Evolutionary conservation across 495 filamentous ascomycete genomes (phyloP).

Genomic region (Tuber indicum): DNA sequence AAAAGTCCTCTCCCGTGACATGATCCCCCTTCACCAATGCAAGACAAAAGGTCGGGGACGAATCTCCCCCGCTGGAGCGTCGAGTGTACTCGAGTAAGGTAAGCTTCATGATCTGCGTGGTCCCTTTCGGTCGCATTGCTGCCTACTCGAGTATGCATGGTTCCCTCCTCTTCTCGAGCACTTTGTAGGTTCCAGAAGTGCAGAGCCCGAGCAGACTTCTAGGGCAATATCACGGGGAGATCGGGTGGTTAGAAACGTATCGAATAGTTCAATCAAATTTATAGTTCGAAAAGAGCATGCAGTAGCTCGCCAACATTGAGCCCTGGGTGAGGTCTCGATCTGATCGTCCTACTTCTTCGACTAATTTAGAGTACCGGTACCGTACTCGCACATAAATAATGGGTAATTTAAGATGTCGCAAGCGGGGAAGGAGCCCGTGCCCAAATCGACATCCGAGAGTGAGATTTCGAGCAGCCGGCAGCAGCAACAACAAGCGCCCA

Average conservation of each 20-base stretch:
- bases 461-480: constrained; percentile 5
- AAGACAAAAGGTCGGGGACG: not conserved
- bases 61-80: not conserved
- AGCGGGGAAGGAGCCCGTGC: constrained; percentile 37
- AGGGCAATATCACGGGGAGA: not conserved
- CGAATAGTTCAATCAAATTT: not conserved
- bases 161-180: not conserved
- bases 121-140: not conserved
- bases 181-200: not conserved
- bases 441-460: constrained; percentile 35
- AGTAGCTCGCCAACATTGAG: not conserved
- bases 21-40: not conserved
- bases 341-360: constrained; percentile 28
- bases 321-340: constrained; percentile 27
- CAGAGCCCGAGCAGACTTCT: not conserved
- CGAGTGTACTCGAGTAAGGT: not conserved
- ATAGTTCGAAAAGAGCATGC: not conserved
- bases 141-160: not conserved
- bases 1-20: not conserved
- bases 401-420: constrained; percentile 33
- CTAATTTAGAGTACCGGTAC: constrained; percentile 15
- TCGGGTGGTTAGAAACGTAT: constrained; percentile 4
- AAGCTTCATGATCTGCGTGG: not conserved
- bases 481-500: not conserved
- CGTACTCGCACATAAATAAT: not conserved